These are phyloP conservation scores for Adansonia madagascariensis DNA, from an alignment of 441 rosid genomes.

Conservation along the genomic window DNA sequence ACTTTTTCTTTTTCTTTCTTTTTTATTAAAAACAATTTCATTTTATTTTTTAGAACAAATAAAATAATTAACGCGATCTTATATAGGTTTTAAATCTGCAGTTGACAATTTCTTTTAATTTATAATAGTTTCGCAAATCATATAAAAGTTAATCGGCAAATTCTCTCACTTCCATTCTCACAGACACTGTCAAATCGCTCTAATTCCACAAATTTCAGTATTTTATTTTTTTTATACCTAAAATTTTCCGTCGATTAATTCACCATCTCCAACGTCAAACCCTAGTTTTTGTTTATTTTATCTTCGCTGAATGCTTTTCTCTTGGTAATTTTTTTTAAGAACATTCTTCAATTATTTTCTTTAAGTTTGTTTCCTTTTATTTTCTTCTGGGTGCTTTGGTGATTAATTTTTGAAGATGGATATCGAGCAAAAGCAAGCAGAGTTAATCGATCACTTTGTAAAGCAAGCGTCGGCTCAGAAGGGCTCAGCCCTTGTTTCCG, in stretches of 20 bases:
- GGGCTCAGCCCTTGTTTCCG: slow-evolving; percentile 53
- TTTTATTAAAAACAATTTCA: background rate
- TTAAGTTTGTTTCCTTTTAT: background rate
- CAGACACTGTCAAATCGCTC: background rate
- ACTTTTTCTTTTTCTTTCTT: background rate
- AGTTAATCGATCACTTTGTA: slow-evolving; percentile 74
- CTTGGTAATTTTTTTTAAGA: background rate
- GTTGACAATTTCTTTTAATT: background rate
- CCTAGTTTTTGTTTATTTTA: slow-evolving; percentile 6
- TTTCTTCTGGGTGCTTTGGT: background rate
- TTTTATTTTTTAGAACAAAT: background rate
- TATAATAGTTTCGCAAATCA: background rate
- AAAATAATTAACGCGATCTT: background rate
- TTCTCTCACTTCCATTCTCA: background rate
- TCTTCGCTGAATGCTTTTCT: background rate
- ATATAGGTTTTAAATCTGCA: background rate
- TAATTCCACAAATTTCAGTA: background rate
- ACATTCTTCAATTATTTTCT: slow-evolving; percentile 6
- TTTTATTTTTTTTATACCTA: background rate
- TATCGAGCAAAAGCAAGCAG: slow-evolving; percentile 86
- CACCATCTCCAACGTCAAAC: slow-evolving; percentile 14
- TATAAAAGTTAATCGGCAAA: too few relatives aligned
- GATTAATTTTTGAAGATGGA: slow-evolving; percentile 54
- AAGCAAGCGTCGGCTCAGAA: slow-evolving; percentile 62
- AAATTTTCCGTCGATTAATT: background rate